These are phyloP conservation scores for Globisporangium nodosum DNA, from an alignment of 352 stramenopile genomes.

Conservation along the genomic window DNA sequence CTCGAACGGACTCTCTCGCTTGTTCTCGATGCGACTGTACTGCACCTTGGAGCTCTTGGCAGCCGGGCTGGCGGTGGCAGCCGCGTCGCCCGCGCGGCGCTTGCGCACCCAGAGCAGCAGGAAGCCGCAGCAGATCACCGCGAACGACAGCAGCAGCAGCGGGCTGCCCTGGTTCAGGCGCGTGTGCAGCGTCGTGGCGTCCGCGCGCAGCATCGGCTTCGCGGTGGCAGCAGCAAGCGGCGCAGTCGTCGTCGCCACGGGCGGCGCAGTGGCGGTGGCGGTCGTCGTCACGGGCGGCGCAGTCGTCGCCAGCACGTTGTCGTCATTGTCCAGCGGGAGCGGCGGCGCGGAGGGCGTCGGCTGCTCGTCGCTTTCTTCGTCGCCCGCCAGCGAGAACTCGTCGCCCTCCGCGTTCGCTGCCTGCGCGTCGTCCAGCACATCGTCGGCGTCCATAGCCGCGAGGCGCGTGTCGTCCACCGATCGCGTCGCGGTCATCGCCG, in stretches of 20 bases:
- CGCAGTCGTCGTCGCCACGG: background rate
- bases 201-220: conserved; percentile 31
- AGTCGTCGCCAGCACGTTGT: background rate
- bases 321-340: background rate
- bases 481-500: too few species aligned
- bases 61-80: background rate
- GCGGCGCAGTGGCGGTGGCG: background rate
- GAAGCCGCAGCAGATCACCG: conserved; percentile 50
- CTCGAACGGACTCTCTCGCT: conserved; percentile 38
- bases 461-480: background rate
- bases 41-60: conserved; percentile 28
- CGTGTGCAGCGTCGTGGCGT: conserved; percentile 12
- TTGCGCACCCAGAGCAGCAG: conserved; percentile 49
- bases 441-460: background rate
- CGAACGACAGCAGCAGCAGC: conserved; percentile 32
- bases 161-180: conserved; percentile 41
- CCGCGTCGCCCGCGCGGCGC: conserved; percentile 19
- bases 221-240: conserved; percentile 9
- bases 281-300: background rate
- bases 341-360: background rate
- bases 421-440: background rate
- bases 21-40: conserved; percentile 66
- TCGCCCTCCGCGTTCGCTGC: conserved; percentile 1
- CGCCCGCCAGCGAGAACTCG: conserved; percentile 7
- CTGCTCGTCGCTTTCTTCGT: conserved; percentile 1